Evolutionary conservation across 2,329 filamentous ascomycete species (phyloP).

Genomic region (Fusarium falciforme): DNA sequence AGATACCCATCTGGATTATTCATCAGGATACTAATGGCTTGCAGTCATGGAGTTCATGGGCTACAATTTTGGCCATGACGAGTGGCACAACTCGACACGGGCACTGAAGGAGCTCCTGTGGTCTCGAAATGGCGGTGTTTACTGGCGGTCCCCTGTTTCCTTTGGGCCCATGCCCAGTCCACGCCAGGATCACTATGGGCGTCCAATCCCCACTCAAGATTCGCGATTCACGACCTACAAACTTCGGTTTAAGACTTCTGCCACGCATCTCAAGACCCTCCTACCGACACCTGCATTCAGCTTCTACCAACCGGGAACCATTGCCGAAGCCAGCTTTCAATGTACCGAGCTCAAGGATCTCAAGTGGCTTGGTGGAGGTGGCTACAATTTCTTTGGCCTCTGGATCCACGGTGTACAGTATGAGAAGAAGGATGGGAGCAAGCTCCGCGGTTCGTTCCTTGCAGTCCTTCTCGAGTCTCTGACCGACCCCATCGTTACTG

Average conservation of each 20-base stretch:
- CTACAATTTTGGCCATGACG: conserved; percentile 37
- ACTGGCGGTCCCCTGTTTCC: conserved; percentile 35
- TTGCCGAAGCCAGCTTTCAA: conserved; percentile 57
- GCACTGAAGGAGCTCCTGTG: conserved; percentile 25
- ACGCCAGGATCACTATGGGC: conserved; percentile 25
- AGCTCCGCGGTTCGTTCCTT: conserved; percentile 64
- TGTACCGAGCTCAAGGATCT: conserved; percentile 61
- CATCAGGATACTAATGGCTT: not conserved
- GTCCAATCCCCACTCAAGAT: not conserved
- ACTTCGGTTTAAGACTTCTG: conserved; percentile 62
- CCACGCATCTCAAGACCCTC: conserved; percentile 60
- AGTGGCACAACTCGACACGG: conserved; percentile 32
- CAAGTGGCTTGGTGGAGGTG: conserved; percentile 70
- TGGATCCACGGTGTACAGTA: conserved; percentile 73
- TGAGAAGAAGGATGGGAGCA: conserved; percentile 59
- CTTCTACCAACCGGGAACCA: conserved; percentile 57
- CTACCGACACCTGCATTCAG: conserved; percentile 55
- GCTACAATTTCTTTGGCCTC: conserved; percentile 68
- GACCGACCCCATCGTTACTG: conserved; percentile 69
- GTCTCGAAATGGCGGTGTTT: conserved; percentile 8
- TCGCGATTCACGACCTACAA: conserved; percentile 58
- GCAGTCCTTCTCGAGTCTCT: conserved; percentile 69
- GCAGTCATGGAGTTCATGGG: conserved; percentile 21
- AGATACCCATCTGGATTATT: conserved; percentile 12
- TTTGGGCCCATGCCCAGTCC: conserved; percentile 41